A percentile compares a stretch with the other conserved stretches of the same genome.
Evolutionary conservation across 208 protist genomes (phyloP).

Genomic region (Leishmania gerbilli): DNA sequence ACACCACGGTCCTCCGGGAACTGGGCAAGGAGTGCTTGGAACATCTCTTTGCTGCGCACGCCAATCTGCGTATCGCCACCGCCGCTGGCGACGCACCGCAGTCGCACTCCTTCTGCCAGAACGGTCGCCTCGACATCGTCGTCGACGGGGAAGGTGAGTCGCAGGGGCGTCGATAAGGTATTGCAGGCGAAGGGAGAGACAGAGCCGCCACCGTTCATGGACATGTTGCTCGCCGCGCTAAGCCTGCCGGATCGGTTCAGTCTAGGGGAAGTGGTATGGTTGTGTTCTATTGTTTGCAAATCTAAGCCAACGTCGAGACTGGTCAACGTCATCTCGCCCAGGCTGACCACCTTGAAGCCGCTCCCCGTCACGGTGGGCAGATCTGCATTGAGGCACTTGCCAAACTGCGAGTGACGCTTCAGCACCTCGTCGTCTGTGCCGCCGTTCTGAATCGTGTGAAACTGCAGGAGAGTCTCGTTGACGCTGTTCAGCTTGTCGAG

Average conservation of each 20-base stretch:
- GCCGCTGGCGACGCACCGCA: conserved; percentile 58
- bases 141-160: conserved; percentile 67
- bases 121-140: conserved; percentile 64
- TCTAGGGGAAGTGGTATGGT: not conserved
- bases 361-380: conserved; percentile 47
- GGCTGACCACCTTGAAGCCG: conserved; percentile 58
- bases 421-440: conserved; percentile 75
- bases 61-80: conserved; percentile 62
- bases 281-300: conserved; percentile 35
- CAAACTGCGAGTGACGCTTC: conserved; percentile 41
- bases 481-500: conserved; percentile 59
- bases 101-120: conserved; percentile 50
- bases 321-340: conserved; percentile 53
- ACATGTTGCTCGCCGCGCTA: conserved; percentile 4
- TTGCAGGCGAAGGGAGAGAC: not conserved
- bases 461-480: conserved; percentile 53
- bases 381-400: conserved; percentile 37
- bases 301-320: conserved; percentile 63
- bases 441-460: conserved; percentile 49
- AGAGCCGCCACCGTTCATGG: conserved; percentile 1
- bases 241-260: conserved; percentile 1
- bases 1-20: conserved; percentile 61
- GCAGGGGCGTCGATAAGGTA: conserved; percentile 19
- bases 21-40: conserved; percentile 36
- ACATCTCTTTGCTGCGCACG: conserved; percentile 76